A percentile compares a stretch with the other conserved stretches of the same genome.
Conservation (phyloP, 1,284 basidiomycete species). For the Cystobasidium sp. region DNA sequence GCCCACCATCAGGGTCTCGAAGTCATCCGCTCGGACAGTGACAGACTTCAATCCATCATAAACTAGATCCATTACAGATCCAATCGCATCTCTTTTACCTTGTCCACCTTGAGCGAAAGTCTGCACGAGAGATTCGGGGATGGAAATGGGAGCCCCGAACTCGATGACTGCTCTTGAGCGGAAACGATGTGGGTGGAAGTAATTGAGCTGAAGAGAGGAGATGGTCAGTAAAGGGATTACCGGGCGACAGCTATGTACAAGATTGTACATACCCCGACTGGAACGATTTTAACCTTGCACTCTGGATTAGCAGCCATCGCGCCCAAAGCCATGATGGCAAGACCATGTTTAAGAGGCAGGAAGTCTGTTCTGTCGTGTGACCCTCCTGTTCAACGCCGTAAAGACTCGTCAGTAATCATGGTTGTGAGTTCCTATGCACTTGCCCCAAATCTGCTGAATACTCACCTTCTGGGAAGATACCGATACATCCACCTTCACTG, state of each 20-base stretch:
- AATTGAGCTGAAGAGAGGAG: constrained; percentile 64
- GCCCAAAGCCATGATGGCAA: constrained; percentile 95
- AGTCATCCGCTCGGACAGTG: constrained; percentile 93
- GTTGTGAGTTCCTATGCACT: too few relatives aligned
- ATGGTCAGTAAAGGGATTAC: background rate
- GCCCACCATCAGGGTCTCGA: constrained; percentile 92
- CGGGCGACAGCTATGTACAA: background rate
- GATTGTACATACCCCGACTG: constrained; percentile 66
- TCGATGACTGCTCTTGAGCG: constrained; percentile 95
- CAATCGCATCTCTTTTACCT: constrained; percentile 87
- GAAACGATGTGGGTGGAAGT: constrained; percentile 95
- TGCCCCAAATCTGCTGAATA: too few relatives aligned
- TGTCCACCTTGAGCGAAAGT: constrained; percentile 89
- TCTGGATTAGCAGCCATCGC: constrained; percentile 91
- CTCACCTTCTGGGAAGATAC: constrained; percentile 93
- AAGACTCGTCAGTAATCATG: too few relatives aligned
- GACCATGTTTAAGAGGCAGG: constrained; percentile 91
- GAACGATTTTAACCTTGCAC: constrained; percentile 86
- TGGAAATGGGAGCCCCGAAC: constrained; percentile 89
- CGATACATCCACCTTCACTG: constrained; percentile 84
- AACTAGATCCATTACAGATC: constrained; percentile 85
- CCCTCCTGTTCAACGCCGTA: too few relatives aligned
- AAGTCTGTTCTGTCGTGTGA: constrained; percentile 96
- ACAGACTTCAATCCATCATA: constrained; percentile 98
- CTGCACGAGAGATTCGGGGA: constrained; percentile 80